A percentile compares a stretch with the other conserved stretches of the same genome.
Evolutionary conservation across 2,329 filamentous ascomycete genomes (phyloP).

Genomic region (Cercospora sojina): DNA sequence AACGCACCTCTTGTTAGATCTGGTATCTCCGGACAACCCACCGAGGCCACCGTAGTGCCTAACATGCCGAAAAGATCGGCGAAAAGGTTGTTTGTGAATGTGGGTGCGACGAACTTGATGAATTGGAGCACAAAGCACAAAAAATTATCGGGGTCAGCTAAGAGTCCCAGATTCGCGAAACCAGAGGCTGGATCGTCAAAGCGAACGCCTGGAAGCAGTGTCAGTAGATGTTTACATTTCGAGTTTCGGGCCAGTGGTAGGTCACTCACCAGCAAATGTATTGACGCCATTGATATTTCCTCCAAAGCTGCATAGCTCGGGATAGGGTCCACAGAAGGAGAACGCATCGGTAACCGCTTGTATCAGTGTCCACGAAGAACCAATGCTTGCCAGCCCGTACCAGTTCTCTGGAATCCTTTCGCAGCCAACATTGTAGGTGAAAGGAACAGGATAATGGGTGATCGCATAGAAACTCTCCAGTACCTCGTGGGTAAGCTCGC

Average conservation of each 20-base stretch:
- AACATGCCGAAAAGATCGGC: not conserved
- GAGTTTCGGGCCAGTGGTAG: no score
- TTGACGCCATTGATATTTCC: constrained; percentile 7
- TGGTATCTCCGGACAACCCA: constrained; percentile 9
- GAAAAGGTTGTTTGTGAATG: constrained; percentile 10
- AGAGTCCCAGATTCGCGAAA: not conserved
- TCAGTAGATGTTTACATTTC: not conserved
- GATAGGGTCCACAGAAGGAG: not conserved
- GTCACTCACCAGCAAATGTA: not conserved
- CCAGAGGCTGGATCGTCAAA: constrained; percentile 10
- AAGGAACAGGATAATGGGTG: constrained; percentile 5
- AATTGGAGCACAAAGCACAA: constrained; percentile 9
- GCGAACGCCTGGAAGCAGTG: not conserved
- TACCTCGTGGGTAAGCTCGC: constrained; percentile 8
- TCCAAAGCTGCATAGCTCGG: constrained; percentile 6
- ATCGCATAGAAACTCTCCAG: constrained; percentile 4
- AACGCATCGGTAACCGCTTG: not conserved
- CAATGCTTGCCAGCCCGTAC: not conserved
- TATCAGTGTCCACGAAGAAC: not conserved
- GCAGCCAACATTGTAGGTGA: constrained; percentile 11
- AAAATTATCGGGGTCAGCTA: not conserved
- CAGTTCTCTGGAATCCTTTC: constrained; percentile 13
- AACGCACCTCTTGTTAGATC: constrained; percentile 7
- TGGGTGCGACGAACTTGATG: constrained; percentile 2
- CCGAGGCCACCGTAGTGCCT: not conserved